Percentiles rank a stretch among this genome's conserved stretches.
Conservation (phyloP, 768 basidiomycete species). For the Cystobasidium tubakii region DNA sequence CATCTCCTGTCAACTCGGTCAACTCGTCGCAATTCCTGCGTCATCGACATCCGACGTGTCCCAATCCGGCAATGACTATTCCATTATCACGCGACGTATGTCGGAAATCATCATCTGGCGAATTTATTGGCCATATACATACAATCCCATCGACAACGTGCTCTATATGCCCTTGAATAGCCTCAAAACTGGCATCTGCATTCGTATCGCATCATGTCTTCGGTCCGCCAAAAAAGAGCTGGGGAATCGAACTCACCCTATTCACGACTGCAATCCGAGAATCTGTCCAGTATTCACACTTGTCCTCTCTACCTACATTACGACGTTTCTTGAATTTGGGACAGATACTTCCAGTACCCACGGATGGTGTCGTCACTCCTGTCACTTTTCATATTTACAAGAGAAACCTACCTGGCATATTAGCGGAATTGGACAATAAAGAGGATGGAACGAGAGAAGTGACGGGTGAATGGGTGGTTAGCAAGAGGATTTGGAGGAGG, state of each 20-base stretch:
- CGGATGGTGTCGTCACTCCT: conserved; percentile 85
- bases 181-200: conserved; percentile 58
- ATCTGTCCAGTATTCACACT: conserved; percentile 67
- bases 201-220: conserved; percentile 71
- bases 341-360: conserved; percentile 74
- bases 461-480: conserved; percentile 95
- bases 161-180: no score
- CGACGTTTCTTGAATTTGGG: conserved; percentile 68
- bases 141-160: no score
- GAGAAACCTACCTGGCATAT: conserved; percentile 70
- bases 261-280: conserved; percentile 68
- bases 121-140: no score
- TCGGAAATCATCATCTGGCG: neutral
- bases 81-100: neutral
- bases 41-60: neutral
- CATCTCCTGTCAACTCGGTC: neutral
- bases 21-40: neutral
- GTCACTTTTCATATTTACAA: conserved; percentile 78
- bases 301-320: conserved; percentile 71
- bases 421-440: conserved; percentile 63
- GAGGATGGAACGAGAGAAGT: conserved; percentile 77
- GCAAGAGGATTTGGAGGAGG: conserved; percentile 78
- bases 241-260: conserved; percentile 93
- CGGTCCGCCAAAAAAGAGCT: conserved; percentile 81
- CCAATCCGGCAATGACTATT: neutral